Conservation (phyloP, 108 stramenopile species). For the Skeletonema tropicum region DNA sequence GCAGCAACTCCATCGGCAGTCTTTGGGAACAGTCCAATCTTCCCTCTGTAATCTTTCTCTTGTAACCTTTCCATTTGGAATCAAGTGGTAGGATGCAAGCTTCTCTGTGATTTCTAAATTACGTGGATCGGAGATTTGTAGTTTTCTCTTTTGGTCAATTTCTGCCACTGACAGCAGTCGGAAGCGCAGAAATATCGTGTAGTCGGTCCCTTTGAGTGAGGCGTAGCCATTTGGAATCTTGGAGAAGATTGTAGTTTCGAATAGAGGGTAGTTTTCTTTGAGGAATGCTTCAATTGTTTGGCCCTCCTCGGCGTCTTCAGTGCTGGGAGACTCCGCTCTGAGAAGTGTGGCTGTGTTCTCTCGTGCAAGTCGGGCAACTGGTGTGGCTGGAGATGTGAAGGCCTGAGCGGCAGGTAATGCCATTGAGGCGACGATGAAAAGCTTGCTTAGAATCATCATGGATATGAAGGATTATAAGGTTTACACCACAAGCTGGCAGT, state of each 20-base stretch:
- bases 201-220: slow-evolving; percentile 20
- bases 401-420: background rate
- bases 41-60: slow-evolving; percentile 36
- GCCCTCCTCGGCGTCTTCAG: background rate
- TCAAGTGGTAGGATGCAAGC: slow-evolving; percentile 45
- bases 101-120: slow-evolving; percentile 46
- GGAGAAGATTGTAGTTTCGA: slow-evolving; percentile 38
- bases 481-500: too few species aligned
- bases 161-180: slow-evolving; percentile 37
- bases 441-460: background rate
- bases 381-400: background rate
- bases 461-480: background rate
- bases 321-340: background rate
- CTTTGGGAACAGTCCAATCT: slow-evolving; percentile 48
- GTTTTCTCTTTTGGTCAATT: slow-evolving; percentile 37
- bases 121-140: slow-evolving; percentile 46
- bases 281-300: slow-evolving; percentile 24
- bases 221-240: slow-evolving; percentile 41
- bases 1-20: slow-evolving; percentile 42
- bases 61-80: slow-evolving; percentile 42
- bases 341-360: background rate
- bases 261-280: slow-evolving; percentile 42
- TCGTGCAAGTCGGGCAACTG: background rate
- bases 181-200: slow-evolving; percentile 49
- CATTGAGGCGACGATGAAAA: background rate